Evolutionary conservation across 78 protist genomes (phyloP).

Genomic region (Planoprotostelium fungivorum): DNA sequence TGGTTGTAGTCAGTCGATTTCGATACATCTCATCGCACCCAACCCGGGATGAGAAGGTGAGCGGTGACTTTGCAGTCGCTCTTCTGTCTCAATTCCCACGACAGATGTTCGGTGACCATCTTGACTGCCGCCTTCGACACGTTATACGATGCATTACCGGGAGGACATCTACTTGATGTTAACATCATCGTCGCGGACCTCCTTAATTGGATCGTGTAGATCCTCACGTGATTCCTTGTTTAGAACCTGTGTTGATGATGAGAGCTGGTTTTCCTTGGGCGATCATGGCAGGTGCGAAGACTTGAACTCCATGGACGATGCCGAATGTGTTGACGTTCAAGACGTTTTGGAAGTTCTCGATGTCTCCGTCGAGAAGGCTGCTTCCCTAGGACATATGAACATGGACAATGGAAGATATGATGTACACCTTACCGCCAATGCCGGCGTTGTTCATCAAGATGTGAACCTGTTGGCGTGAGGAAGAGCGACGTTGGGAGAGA

Average conservation of each 20-base stretch:
- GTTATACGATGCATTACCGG: neutral
- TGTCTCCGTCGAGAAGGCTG: neutral
- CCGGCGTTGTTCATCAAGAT: neutral
- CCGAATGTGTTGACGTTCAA: neutral
- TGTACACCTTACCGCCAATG: neutral
- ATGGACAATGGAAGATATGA: neutral
- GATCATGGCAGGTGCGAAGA: neutral
- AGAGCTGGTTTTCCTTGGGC: neutral
- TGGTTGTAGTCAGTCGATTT: neutral
- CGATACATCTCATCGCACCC: neutral
- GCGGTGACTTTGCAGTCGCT: neutral
- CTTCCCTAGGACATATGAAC: neutral
- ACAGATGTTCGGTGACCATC: neutral
- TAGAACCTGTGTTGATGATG: neutral
- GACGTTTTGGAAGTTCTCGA: neutral
- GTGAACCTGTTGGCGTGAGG: neutral
- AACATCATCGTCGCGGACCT: neutral
- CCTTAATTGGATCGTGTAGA: neutral
- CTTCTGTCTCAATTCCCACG: neutral
- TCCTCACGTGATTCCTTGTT: neutral
- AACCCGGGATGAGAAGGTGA: neutral
- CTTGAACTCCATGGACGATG: neutral
- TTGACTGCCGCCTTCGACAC: neutral
- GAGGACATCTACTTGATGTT: neutral
- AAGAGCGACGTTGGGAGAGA: neutral